Percentiles rank a stretch among this genome's conserved stretches.
Evolutionary conservation across 78 protist genomes (phyloP).

Genomic region (Tieghemostelium lacteum): DNA sequence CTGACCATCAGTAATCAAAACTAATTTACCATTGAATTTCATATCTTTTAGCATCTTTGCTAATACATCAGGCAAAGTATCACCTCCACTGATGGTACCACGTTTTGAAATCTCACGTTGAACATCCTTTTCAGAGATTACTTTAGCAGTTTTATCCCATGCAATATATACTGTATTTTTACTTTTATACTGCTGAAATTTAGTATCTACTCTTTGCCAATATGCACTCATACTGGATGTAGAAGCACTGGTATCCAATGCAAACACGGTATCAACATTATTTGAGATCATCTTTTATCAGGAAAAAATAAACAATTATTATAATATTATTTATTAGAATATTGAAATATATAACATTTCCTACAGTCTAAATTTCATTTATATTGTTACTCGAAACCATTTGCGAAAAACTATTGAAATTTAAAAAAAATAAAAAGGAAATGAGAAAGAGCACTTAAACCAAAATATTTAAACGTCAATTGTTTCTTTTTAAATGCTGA

Average conservation of each 20-base stretch:
- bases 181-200: background rate
- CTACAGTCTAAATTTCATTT: no score
- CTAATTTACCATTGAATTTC: background rate
- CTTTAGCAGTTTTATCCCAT: background rate
- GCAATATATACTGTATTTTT: no score
- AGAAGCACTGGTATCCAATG: background rate
- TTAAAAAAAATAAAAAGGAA: no score
- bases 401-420: background rate
- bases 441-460: no score
- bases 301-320: background rate
- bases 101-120: background rate
- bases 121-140: background rate
- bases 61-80: background rate
- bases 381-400: background rate
- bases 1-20: background rate
- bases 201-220: background rate
- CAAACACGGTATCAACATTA: background rate
- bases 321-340: no score
- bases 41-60: background rate
- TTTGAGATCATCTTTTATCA: no score
- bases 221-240: background rate
- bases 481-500: no score
- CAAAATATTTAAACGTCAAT: background rate
- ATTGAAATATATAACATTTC: background rate
- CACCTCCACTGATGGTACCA: background rate